These are phyloP conservation scores for Aureobasidium sp. DNA, from an alignment of 2,329 filamentous ascomycete species.

Conservation along the genomic window DNA sequence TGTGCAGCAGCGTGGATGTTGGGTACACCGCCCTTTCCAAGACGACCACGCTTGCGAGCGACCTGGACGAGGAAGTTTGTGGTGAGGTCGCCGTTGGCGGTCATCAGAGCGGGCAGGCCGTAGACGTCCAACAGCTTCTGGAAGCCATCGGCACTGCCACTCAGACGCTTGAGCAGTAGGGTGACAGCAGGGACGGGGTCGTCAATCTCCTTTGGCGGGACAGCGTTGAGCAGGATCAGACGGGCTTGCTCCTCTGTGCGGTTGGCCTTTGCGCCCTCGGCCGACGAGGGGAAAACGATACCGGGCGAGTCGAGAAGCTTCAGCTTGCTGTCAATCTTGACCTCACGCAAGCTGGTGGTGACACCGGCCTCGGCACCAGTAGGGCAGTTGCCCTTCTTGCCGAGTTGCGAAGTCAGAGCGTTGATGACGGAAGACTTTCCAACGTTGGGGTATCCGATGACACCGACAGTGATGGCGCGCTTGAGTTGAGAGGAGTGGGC, in stretches of 20 bases:
- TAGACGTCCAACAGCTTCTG: conserved; percentile 76
- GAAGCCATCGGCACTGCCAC: conserved; percentile 62
- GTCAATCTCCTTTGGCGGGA: conserved; percentile 88
- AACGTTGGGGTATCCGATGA: conserved; percentile 93
- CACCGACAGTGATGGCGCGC: conserved; percentile 80
- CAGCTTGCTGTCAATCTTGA: conserved; percentile 91
- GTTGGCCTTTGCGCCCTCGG: conserved; percentile 33
- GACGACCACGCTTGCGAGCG: conserved; percentile 78
- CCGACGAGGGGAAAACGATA: conserved; percentile 74
- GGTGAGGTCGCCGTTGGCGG: conserved; percentile 61
- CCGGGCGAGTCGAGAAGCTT: conserved; percentile 90
- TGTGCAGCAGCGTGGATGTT: conserved; percentile 83
- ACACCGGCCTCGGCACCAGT: conserved; percentile 87
- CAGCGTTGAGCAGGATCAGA: conserved; percentile 78
- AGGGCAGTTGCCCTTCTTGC: conserved; percentile 64
- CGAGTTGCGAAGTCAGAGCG: conserved; percentile 69
- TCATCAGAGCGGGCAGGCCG: conserved; percentile 68
- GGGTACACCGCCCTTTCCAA: conserved; percentile 82
- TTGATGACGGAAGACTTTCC: conserved; percentile 97
- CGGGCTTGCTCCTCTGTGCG: conserved; percentile 62
- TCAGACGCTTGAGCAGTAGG: conserved; percentile 73
- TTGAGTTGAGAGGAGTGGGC: conserved; percentile 76
- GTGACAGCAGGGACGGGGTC: conserved; percentile 83
- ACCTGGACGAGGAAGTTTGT: conserved; percentile 93
- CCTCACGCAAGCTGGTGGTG: conserved; percentile 76